Conservation (phyloP, 805 yeast species). For the Cephaloascus fragrans region DNA sequence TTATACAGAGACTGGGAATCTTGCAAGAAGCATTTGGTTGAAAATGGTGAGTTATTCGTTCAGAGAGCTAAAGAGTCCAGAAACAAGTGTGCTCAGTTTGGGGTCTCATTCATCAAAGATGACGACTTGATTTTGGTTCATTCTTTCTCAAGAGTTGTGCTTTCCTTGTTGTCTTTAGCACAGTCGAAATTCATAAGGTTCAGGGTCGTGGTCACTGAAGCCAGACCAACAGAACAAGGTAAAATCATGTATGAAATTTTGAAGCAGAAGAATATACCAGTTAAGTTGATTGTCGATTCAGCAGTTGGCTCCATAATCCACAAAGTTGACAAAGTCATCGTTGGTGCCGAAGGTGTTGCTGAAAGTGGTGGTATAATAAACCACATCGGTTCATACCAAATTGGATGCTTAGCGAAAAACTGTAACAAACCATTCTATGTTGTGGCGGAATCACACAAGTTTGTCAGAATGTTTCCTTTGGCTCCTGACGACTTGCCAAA, state of each 20-base stretch:
- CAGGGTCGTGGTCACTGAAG: conserved; percentile 86
- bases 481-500: conserved; percentile 85
- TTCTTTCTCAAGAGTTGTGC: conserved; percentile 86
- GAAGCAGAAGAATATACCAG: conserved; percentile 71
- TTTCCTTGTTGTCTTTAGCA: conserved; percentile 65
- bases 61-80: conserved; percentile 88
- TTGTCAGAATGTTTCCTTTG: conserved; percentile 91
- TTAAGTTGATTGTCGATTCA: conserved; percentile 78
- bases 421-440: conserved; percentile 92
- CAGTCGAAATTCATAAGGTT: conserved; percentile 72
- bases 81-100: conserved; percentile 77
- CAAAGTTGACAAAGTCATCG: conserved; percentile 84
- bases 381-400: conserved; percentile 89
- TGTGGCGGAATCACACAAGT: conserved; percentile 90
- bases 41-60: conserved; percentile 86
- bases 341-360: conserved; percentile 99
- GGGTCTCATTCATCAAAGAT: conserved; percentile 83
- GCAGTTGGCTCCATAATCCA: conserved; percentile 91
- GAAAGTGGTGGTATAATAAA: conserved; percentile 98
- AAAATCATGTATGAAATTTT: conserved; percentile 59
- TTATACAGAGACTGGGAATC: conserved; percentile 92
- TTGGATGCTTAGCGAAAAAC: conserved; percentile 84
- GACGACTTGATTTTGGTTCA: conserved; percentile 88
- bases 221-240: conserved; percentile 78
- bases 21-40: conserved; percentile 78